phyloP scores from a whole-genome alignment of 441 rosid genomes.

The Mallotus japonicus region DNA sequence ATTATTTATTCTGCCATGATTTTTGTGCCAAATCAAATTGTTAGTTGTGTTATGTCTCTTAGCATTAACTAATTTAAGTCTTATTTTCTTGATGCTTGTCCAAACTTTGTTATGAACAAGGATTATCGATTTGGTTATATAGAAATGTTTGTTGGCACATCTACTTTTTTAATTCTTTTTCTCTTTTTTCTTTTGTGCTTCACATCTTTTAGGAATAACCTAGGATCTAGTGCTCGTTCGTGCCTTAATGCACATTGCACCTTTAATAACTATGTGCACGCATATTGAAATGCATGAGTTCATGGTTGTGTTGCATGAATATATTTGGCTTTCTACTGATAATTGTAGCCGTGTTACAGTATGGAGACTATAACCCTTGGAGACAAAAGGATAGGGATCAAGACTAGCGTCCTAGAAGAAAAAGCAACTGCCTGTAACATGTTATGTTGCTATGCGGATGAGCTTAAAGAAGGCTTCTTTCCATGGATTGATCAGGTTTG shows the following conservation, averaged over 20 bases:
- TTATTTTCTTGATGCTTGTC: too few species aligned
- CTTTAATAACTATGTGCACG: neutral
- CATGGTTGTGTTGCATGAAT: conserved; percentile 11
- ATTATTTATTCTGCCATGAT: too few species aligned
- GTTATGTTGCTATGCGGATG: conserved; percentile 99
- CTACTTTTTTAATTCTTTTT: neutral
- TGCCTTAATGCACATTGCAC: too few species aligned
- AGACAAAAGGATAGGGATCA: conserved; percentile 97
- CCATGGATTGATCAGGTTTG: conserved; percentile 99
- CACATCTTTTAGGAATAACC: too few species aligned
- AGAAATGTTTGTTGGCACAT: too few species aligned
- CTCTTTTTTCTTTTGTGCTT: too few species aligned
- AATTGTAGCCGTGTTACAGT: conserved; percentile 42
- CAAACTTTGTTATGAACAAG: too few species aligned
- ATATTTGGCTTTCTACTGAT: conserved; percentile 22
- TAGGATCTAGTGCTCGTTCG: too few species aligned
- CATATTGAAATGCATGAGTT: neutral
- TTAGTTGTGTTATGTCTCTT: too few species aligned
- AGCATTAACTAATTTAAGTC: too few species aligned
- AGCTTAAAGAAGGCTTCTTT: conserved; percentile 96
- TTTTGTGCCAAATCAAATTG: too few species aligned
- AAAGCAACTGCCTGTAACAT: conserved; percentile 99
- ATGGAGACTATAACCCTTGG: conserved; percentile 99
- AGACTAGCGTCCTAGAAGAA: conserved; percentile 96
- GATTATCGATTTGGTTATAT: too few species aligned